phyloP scores from a whole-genome alignment of 345 rosid species.

The Euphorbia pulcherrima region DNA sequence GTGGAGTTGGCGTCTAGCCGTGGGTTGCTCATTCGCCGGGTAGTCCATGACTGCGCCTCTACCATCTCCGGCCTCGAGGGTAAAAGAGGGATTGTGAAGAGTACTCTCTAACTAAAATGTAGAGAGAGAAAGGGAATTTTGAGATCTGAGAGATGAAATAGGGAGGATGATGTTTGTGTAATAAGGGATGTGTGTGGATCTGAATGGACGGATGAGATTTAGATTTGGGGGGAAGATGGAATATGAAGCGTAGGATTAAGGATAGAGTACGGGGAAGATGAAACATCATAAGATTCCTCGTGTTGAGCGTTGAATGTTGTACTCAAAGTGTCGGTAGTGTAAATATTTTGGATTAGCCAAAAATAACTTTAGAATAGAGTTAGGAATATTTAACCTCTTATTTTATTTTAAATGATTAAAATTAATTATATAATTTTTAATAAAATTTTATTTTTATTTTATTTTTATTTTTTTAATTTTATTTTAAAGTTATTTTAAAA shows the following conservation, averaged over 20 bases:
- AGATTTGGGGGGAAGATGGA: conserved; percentile 42
- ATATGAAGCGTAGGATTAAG: conserved; percentile 42
- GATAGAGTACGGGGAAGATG: conserved; percentile 10
- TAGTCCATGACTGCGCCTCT: conserved; percentile 97
- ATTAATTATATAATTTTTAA: too few species aligned
- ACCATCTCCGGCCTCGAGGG: conserved; percentile 43
- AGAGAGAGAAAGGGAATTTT: background rate
- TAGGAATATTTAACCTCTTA: too few species aligned
- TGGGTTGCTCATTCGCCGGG: conserved; percentile 98
- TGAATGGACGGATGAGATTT: conserved; percentile 46
- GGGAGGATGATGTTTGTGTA: background rate
- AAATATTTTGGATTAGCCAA: too few species aligned
- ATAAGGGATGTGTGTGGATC: conserved; percentile 26
- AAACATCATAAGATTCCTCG: conserved; percentile 22
- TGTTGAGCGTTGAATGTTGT: conserved; percentile 16
- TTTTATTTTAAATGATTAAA: too few species aligned
- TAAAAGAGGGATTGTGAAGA: conserved; percentile 15
- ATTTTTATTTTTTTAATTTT: too few species aligned
- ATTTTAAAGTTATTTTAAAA: too few species aligned
- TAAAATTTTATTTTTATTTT: too few species aligned
- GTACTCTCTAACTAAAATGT: conserved; percentile 2
- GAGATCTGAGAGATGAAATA: background rate
- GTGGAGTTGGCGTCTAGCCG: conserved; percentile 40
- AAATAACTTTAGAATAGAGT: too few species aligned
- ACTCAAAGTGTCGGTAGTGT: conserved; percentile 45